Evolutionary conservation across 169 alveolate species (phyloP).

Genomic region (Cryptosporidium ubiquitum): DNA sequence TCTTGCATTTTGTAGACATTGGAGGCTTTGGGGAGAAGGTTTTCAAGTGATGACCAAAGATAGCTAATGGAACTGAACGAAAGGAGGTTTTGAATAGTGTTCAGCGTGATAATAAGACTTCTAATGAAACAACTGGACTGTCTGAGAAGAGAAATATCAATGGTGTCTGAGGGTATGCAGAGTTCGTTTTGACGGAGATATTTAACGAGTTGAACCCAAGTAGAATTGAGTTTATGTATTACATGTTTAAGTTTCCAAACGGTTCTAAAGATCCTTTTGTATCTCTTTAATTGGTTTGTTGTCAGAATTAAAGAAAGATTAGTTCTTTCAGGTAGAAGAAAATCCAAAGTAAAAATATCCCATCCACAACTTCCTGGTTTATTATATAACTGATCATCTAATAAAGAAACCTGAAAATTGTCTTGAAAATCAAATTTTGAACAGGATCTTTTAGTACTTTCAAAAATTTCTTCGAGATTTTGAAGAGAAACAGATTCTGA

Average conservation of each 20-base stretch:
- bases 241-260: conserved; percentile 32
- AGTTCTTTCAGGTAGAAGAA: conserved; percentile 71
- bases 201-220: conserved; percentile 10
- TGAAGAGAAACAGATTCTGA: conserved; percentile 32
- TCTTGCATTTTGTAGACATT: neutral
- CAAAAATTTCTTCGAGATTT: neutral
- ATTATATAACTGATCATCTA: neutral
- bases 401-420: neutral
- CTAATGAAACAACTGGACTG: conserved; percentile 23
- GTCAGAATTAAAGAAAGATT: neutral
- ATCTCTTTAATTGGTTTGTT: neutral
- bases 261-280: neutral
- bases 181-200: conserved; percentile 20
- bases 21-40: neutral
- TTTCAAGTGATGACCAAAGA: conserved; percentile 19
- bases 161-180: neutral
- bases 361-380: conserved; percentile 84
- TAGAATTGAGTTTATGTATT: neutral
- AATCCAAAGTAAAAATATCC: conserved; percentile 84
- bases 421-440: neutral
- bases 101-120: conserved; percentile 16
- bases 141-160: neutral
- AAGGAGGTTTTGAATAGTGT: neutral
- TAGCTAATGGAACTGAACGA: conserved; percentile 20
- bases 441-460: neutral